phyloP scores from a whole-genome alignment of 148 eudicot genomes.

The Rhododendron williamsianum region DNA sequence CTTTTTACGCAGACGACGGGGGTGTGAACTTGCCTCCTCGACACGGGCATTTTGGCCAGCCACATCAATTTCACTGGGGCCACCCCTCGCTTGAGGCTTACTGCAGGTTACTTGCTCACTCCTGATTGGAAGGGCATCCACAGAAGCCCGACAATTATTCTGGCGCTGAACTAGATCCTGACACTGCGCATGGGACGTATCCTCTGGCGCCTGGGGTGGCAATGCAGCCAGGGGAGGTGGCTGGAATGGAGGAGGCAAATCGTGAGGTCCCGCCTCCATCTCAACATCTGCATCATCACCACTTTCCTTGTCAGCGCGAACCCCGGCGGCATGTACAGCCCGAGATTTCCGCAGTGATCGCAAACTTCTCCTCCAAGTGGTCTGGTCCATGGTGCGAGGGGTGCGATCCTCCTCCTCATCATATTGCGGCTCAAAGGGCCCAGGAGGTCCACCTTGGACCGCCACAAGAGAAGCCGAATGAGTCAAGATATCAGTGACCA shows the following conservation, averaged over 20 bases:
- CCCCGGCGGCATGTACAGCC: background rate
- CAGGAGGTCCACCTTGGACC: background rate
- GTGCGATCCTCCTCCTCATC: background rate
- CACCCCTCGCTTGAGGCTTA: background rate
- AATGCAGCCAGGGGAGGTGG: background rate
- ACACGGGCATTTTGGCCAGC: background rate
- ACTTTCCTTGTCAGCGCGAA: background rate
- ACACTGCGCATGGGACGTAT: background rate
- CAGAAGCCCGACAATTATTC: background rate
- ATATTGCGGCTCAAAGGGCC: background rate
- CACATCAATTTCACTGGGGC: background rate
- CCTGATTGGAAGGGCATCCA: background rate
- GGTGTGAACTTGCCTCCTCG: background rate
- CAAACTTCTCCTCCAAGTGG: background rate
- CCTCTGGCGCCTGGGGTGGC: background rate
- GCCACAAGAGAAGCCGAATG: background rate
- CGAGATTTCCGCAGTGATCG: background rate
- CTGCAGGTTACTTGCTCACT: background rate
- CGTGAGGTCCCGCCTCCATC: background rate
- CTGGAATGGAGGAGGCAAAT: background rate
- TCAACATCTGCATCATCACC: background rate
- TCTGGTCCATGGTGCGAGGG: background rate
- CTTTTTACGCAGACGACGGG: background rate
- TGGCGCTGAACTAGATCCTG: background rate
- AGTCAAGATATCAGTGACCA: background rate